Evolutionary conservation across 2,329 filamentous ascomycete genomes (phyloP), one percentile per base, ranked within the genome.

Genomic region (Chrysoporthe cubensis): DNA sequence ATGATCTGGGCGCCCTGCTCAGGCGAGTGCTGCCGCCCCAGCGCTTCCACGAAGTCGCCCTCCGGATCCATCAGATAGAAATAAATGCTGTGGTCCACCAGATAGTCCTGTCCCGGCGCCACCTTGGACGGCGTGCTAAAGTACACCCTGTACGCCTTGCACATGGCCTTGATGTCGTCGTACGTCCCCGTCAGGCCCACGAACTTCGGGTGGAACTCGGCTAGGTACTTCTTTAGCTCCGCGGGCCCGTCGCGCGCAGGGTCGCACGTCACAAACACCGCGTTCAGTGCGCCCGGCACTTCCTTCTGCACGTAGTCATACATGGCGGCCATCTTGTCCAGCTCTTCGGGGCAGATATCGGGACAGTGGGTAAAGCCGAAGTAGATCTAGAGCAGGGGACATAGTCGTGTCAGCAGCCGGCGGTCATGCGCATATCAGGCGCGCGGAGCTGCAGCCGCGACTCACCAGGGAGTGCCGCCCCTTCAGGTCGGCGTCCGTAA

Each of bases 21-120:
- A 0, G 95, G 93, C 54, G 93, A 97, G 80, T 98, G 94, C 81
- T 99, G 96, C 71, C 96, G 86, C 21, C 96, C 96, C 75, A 99
- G 90, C 14, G 94, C 96, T 83, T 99, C 96, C 40, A 99, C 95
- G 79, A 99, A 99, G 78, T 99, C 94, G 26, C 95, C 95, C 74
- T 98, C 94, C 0, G 96, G 96, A 78, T 98, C 96, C 96, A 99
- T 99, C 73, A 99, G 82, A 80, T 99, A 99, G 76, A 99, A 99
- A 84, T 99, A 99, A 74, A 99, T 99, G 79, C 94, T 97, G 82
- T 99, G 96, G 79, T 99, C 96, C 14, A 99, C 96, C 74, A 99
- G 80, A 78, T 99, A 99, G 80, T 99, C 96, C 83, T 97, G 92
- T 1, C 95, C 96, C 0, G 94, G 91, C 84, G 94, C 91, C 66